Evolutionary conservation across 2,329 filamentous ascomycete species (phyloP).

Genomic region (Tolypocladium tropicale): DNA sequence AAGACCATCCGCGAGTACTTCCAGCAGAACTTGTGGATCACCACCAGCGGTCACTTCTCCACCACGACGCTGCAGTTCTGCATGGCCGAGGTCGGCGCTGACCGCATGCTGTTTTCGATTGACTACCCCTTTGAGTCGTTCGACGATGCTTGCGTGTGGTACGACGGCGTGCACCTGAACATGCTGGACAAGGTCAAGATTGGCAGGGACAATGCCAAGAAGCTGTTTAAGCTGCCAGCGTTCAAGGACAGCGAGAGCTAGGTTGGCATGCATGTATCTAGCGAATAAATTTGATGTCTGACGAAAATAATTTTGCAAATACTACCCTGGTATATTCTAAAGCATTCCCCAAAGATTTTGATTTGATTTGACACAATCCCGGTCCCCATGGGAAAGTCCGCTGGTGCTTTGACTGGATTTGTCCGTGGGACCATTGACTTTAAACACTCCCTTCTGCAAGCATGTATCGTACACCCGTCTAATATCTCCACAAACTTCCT

Average conservation of each 20-base stretch:
- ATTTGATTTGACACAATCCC: too few species aligned
- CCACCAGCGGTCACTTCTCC: conserved; percentile 46
- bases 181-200: conserved; percentile 26
- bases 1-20: conserved; percentile 43
- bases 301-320: neutral
- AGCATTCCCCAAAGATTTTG: too few species aligned
- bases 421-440: neutral
- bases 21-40: conserved; percentile 44
- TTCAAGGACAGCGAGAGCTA: conserved; percentile 18
- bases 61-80: conserved; percentile 40
- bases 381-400: too few species aligned
- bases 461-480: neutral
- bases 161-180: conserved; percentile 24
- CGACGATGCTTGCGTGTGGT: conserved; percentile 30
- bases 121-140: conserved; percentile 43
- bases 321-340: neutral
- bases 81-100: conserved; percentile 35
- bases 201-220: conserved; percentile 32
- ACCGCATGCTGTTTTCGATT: conserved; percentile 40
- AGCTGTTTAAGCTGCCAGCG: conserved; percentile 25
- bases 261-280: neutral
- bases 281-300: neutral
- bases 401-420: neutral
- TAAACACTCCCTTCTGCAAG: neutral
- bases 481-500: neutral